Evolutionary conservation across 805 yeast genomes (phyloP), one percentile per base, ranked within the genome.

Genomic region (Wickerhamomyces canadensis): DNA sequence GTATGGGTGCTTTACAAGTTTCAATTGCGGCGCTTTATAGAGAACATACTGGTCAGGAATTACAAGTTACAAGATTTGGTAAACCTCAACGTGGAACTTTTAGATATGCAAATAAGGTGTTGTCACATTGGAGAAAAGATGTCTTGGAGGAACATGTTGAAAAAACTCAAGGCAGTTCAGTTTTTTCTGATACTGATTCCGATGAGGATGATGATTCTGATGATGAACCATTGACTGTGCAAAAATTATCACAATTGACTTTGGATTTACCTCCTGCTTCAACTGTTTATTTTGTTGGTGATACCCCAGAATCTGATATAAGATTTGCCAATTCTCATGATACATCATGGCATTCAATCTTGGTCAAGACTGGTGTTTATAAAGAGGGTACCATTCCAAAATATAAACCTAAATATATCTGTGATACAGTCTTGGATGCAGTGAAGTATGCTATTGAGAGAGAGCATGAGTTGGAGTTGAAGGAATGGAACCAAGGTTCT

Each of bases 1-100:
- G 96, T 43, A 88, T 87, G 94, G 96, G 96, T 42, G 96, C 96
- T 4, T 68, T 87, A 46, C 95, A 86, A 60, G 88, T 84, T 27
- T 82, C 94, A 16, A 78, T 86, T 53, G 88, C 89, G 38, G 93
- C 95, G 0, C 67, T 87, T 41, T 87, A 78, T 62, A 74, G 80
- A 57, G 94, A 85, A 52, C 87, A 82, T 53, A 85, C 96, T 2
- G 95, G 95, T 41, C 72, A 70, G 46, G 89, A 84, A 49, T 68
- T 87, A 49, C 76, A 78, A 53, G 89, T 84, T 32, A 84, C 83
- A 35, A 68, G 94, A 55, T 87, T 84, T 53, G 96, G 96, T 54
- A 87, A 87, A 61, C 96, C 96, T 1, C 93, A 87, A 57, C 70
- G 80, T 48, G 89, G 89, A 35, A 87, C 96, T 15, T 87, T 87